These are phyloP conservation scores for Ophiosphaerella korrae DNA, from an alignment of 2,329 filamentous ascomycete species.

Conservation along the genomic window DNA sequence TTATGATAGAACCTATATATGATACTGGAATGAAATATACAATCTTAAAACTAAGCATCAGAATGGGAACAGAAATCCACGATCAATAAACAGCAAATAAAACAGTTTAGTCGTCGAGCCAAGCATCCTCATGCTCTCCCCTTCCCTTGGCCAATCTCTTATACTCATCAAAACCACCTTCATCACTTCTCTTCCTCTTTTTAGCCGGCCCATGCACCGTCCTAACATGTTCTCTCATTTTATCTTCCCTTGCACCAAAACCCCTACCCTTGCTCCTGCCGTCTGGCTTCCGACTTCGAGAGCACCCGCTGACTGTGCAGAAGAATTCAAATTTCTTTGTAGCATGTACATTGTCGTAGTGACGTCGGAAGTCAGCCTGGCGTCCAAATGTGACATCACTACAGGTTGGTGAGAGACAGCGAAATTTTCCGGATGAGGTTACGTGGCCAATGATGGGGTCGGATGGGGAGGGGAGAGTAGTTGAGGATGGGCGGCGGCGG, in stretches of 20 bases:
- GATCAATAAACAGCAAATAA: too few species aligned
- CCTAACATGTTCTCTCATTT: conserved; percentile 34
- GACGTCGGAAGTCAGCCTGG: conserved; percentile 39
- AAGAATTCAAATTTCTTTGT: conserved; percentile 22
- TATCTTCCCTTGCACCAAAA: conserved; percentile 38
- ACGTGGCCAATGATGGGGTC: conserved; percentile 31
- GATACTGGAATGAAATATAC: too few species aligned
- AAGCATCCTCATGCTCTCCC: not conserved
- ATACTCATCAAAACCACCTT: not conserved
- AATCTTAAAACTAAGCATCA: too few species aligned
- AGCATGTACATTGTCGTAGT: conserved; percentile 28
- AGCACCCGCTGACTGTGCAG: conserved; percentile 27
- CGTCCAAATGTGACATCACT: conserved; percentile 29
- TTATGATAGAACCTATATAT: too few species aligned
- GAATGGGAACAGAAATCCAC: too few species aligned
- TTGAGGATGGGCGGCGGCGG: not conserved
- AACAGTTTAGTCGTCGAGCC: too few species aligned
- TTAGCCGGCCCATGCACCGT: conserved; percentile 25
- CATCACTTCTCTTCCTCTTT: conserved; percentile 9
- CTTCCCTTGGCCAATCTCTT: not conserved
- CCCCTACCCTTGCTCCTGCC: conserved; percentile 29
- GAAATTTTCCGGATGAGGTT: conserved; percentile 28
- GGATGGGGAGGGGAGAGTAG: not conserved
- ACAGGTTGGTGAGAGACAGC: conserved; percentile 27
- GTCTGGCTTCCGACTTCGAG: conserved; percentile 16